Evolutionary conservation across 2,329 filamentous ascomycete species (phyloP), one percentile per base, ranked within the genome.

Genomic region (Hypocrella siamensis): DNA sequence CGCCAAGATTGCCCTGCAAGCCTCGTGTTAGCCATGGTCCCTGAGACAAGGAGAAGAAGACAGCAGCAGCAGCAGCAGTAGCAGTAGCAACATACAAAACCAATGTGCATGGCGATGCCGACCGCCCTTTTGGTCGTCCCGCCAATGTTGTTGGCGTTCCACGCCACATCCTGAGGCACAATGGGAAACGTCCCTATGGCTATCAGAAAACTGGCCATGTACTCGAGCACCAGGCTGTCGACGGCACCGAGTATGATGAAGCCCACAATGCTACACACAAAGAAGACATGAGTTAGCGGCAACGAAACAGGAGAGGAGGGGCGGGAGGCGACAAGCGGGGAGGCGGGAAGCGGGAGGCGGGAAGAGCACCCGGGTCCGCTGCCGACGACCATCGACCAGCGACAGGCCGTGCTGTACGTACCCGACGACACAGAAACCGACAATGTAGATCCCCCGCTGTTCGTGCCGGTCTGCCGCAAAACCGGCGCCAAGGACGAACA

Each of bases 71-170:
- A 24, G 26, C 18, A 33, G 35, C 21, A 24, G 26, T 21, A 17
- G 33, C 18, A 25, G 19, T 29, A 18, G 6, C 18, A 17, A 9
- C 25, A 46, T 41, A 50, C 48, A 30, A 51, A 57, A 36, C 63
- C 65, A 25, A 67, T 60, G 39, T 68, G 64, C 58, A 70, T 66
- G 19, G 65, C 65, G 31, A 70, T 68, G 12, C 66, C 65, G 8
- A 67, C 65, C 27, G 58, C 63, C 32, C 66, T 56, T 55, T 71
- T 71, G 35, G 65, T 49, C 22, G 60, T 62, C 5, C 65, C 66
- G 3, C 63, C 64, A 30, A 72, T 67, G 41, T 72, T 72, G 46
- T 67, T 68, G n/a, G 61, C 61, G 35, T 70, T 70, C 68, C 67
- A 73, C 18, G 67, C 65, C 33, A 71, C 57, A 26, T 62, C 63